Evolutionary conservation across 192 early-diverging fungal genomes (phyloP).

Genomic region (Coemansia sp.): DNA sequence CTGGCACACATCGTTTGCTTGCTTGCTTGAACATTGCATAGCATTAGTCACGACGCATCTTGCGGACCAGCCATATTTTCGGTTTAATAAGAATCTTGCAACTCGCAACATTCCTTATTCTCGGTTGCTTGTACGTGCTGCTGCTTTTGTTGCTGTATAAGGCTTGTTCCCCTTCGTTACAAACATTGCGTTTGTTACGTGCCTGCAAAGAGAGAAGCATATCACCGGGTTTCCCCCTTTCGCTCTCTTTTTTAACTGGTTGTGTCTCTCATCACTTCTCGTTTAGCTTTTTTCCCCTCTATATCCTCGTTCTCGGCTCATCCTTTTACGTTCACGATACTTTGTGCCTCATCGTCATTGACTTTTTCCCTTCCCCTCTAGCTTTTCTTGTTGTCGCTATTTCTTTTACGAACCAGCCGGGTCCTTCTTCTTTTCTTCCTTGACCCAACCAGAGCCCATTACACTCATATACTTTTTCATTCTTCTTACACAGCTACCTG

Average conservation of each 20-base stretch:
- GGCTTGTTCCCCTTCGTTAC: background rate
- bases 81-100: background rate
- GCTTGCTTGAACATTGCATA: background rate
- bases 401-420: conserved; percentile 13
- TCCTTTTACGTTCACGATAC: conserved; percentile 8
- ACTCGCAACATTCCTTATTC: background rate
- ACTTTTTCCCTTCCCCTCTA: conserved; percentile 8
- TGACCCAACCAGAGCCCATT: background rate
- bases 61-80: background rate
- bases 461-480: background rate
- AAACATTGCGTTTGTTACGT: conserved; percentile 15
- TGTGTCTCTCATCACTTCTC: conserved; percentile 6
- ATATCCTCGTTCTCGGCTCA: conserved; percentile 7
- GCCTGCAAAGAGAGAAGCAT: conserved; percentile 3
- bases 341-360: conserved; percentile 21
- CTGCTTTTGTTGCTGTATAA: background rate
- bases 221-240: background rate
- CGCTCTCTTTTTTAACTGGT: background rate
- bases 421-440: conserved; percentile 2
- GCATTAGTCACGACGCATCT: background rate
- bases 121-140: background rate
- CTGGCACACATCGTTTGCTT: background rate
- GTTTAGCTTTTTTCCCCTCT: background rate
- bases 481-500: conserved; percentile 15
- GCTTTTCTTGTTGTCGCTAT: background rate